Evolutionary conservation across 2,329 filamentous ascomycete species (phyloP).

Genomic region (Alternaria solani): DNA sequence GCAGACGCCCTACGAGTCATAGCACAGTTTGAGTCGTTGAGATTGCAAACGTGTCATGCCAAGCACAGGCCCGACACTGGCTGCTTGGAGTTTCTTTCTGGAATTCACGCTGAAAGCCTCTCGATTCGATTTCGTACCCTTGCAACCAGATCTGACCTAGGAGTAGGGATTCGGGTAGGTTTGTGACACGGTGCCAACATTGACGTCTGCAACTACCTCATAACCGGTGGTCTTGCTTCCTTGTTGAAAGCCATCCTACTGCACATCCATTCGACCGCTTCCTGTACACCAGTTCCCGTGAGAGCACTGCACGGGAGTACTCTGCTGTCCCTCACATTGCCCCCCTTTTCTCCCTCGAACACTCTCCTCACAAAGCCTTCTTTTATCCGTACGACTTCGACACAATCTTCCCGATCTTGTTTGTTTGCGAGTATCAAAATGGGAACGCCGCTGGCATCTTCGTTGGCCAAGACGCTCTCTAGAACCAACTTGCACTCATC

Average conservation of each 20-base stretch:
- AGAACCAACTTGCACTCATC: conserved; percentile 90
- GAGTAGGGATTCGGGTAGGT: conserved; percentile 9
- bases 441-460: conserved; percentile 89
- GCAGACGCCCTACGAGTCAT: not conserved
- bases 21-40: no score
- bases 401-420: conserved; percentile 95
- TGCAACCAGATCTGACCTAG: not conserved
- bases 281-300: conserved; percentile 81
- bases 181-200: not conserved
- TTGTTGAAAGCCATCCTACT: conserved; percentile 96
- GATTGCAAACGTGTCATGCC: not conserved
- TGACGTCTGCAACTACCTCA: conserved; percentile 66
- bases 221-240: conserved; percentile 87
- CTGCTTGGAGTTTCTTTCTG: not conserved
- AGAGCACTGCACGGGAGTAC: conserved; percentile 93
- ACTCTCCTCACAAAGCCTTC: conserved; percentile 95
- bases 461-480: conserved; percentile 86
- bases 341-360: conserved; percentile 91
- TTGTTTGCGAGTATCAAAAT: conserved; percentile 95
- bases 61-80: not conserved
- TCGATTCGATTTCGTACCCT: not conserved
- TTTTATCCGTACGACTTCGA: conserved; percentile 97
- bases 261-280: conserved; percentile 97
- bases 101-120: not conserved
- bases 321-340: conserved; percentile 84